Base-by-base conservation (phyloP, 495 filamentous ascomycete species). In the Cetradonia linearis region DNA sequence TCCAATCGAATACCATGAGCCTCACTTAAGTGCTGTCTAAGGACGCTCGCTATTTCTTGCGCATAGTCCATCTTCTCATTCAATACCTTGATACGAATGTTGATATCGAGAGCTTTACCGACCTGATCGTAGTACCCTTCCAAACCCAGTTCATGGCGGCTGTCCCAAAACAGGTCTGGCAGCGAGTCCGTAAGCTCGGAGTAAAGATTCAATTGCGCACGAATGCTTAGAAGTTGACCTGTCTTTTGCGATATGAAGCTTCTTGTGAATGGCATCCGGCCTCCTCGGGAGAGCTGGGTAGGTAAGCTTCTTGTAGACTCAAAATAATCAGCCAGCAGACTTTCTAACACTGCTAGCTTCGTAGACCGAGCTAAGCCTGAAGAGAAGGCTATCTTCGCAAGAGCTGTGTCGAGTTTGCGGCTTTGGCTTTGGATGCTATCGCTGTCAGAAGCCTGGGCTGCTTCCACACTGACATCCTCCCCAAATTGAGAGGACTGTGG, bases 31-130 rank as follows among this genome's bases (percentile, higher is more conserved):
- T 87, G 84, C 69, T 95, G 87, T 59, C 94, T 79, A 18, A 96
- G 75, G 14, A 97, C 91, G 62, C 78, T 87, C 13, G 93, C 92
- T 67, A 96, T 96, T 69, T 96, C 93, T 66, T 90, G 88, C 1
- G 91, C 93, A 74, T 97, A 97, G 67, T 95, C 92, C 83, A 98
- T 91, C 76, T 92, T 94, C 75, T 91, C 88, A 71, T 98, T 98
- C 65, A 97, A 72, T 27, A 87, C 83, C 66, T 88, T 88, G 76
- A 98, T 96, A 40, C 93, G 81, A 38, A 91, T 86, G n/a, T 88
- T 86, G 16, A 95, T 90, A 73, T 96, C 94, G 58, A 98, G 77
- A 1, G 91, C 87, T 55, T 85, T 81, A 20, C 92, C 91, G 10
- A 95, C 90, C 72, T 92, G 86, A 62, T 94, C 89, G 70, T 96